Percentiles rank a stretch among this genome's conserved stretches.
Conservation (phyloP, 805 yeast genomes). For the Candida andamanensis region DNA sequence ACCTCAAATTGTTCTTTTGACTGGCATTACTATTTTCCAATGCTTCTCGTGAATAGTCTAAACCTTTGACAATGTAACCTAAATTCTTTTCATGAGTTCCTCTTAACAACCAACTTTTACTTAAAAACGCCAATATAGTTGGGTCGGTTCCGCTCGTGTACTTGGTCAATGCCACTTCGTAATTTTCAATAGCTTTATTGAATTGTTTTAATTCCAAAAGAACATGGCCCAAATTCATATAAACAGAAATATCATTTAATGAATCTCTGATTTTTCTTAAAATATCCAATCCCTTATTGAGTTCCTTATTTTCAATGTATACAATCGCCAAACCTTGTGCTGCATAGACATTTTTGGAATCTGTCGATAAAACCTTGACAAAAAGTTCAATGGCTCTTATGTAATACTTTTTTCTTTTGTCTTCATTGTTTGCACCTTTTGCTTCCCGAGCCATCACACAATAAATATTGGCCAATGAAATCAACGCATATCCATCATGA, state of each 20-base stretch:
- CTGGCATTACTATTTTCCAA: constrained; percentile 23
- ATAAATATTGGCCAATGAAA: constrained; percentile 86
- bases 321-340: constrained; percentile 97
- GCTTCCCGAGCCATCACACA: constrained; percentile 75
- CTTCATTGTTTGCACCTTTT: constrained; percentile 41
- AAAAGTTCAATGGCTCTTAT: constrained; percentile 88
- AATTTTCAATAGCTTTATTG: constrained; percentile 81
- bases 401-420: constrained; percentile 66
- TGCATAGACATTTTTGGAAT: constrained; percentile 84
- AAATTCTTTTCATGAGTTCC: constrained; percentile 64
- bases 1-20: constrained; percentile 38
- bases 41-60: constrained; percentile 60
- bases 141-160: constrained; percentile 62
- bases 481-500: constrained; percentile 85
- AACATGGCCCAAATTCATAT: constrained; percentile 84
- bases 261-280: constrained; percentile 89
- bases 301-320: constrained; percentile 77
- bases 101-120: constrained; percentile 83
- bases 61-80: constrained; percentile 54
- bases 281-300: constrained; percentile 74
- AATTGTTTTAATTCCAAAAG: constrained; percentile 76
- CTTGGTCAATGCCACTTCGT: constrained; percentile 71
- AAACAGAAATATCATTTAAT: constrained; percentile 75
- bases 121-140: constrained; percentile 64
- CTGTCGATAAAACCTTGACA: constrained; percentile 81